These are phyloP conservation scores for Blepharisma undulans DNA, from an alignment of 169 alveolate species.

Conservation along the genomic window DNA sequence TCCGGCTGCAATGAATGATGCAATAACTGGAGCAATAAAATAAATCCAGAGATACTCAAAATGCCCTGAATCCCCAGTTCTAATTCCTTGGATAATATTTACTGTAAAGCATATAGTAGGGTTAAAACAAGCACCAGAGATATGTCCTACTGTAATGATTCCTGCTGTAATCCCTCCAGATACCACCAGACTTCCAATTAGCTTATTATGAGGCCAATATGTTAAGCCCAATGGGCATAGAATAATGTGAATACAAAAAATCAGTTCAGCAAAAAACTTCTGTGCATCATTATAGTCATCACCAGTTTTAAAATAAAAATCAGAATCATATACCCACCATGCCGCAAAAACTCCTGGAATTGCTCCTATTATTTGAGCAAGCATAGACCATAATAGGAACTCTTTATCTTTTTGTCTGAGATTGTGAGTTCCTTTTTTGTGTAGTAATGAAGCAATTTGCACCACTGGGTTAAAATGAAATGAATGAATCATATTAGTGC, in stretches of 20 bases:
- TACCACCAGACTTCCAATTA: background rate
- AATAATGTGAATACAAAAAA: background rate
- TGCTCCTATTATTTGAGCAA: background rate
- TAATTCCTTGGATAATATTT: background rate
- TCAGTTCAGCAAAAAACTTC: conserved; percentile 2
- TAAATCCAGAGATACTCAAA: background rate
- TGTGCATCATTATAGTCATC: background rate
- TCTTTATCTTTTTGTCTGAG: background rate
- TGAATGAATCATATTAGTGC: background rate
- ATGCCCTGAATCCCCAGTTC: background rate
- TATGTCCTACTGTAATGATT: background rate
- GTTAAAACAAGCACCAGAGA: conserved; percentile 30
- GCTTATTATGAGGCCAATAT: background rate
- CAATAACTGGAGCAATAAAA: conserved; percentile 3
- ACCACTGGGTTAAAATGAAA: background rate
- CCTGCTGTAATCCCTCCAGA: conserved; percentile 7
- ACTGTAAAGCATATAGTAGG: conserved; percentile 14
- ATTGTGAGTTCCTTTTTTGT: background rate
- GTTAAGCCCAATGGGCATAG: background rate
- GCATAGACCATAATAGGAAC: background rate
- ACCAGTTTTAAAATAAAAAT: background rate
- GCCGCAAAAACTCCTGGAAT: background rate
- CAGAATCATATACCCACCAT: background rate
- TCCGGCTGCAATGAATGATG: background rate
- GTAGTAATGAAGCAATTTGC: background rate